Evolutionary conservation across 306 rosid species (phyloP).

Genomic region (Prinsepia uniflora): DNA sequence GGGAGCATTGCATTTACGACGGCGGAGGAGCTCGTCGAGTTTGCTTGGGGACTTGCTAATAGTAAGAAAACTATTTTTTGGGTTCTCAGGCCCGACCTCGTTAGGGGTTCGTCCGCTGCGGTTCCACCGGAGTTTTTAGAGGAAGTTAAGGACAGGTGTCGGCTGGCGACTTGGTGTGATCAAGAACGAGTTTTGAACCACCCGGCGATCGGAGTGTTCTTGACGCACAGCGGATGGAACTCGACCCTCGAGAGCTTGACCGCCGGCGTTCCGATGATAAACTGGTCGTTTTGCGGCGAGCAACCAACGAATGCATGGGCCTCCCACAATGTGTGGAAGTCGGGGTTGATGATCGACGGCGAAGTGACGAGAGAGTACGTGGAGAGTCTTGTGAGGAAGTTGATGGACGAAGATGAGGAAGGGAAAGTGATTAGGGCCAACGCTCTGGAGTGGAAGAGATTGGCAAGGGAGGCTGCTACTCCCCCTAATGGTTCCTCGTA

Average conservation of each 20-base stretch:
- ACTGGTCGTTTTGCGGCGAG: slow-evolving; percentile 70
- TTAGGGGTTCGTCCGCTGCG: slow-evolving; percentile 11
- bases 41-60: slow-evolving; percentile 72
- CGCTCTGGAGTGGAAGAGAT: slow-evolving; percentile 39
- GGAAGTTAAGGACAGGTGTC: slow-evolving; percentile 32
- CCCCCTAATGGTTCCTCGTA: slow-evolving; percentile 27
- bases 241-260: slow-evolving; percentile 64
- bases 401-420: slow-evolving; percentile 44
- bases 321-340: slow-evolving; percentile 48
- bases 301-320: slow-evolving; percentile 64
- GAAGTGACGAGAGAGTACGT: slow-evolving; percentile 32
- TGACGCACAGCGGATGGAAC: slow-evolving; percentile 76
- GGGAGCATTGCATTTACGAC: slow-evolving; percentile 68
- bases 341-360: slow-evolving; percentile 56
- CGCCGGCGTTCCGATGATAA: slow-evolving; percentile 53
- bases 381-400: slow-evolving; percentile 39
- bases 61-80: slow-evolving; percentile 46
- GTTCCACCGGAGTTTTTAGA: slow-evolving; percentile 38
- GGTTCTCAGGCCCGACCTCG: slow-evolving; percentile 59
- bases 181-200: slow-evolving; percentile 58
- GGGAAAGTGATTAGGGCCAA: slow-evolving; percentile 39
- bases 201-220: slow-evolving; percentile 53
- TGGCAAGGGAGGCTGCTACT: slow-evolving; percentile 30
- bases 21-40: slow-evolving; percentile 42
- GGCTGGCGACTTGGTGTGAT: slow-evolving; percentile 51